Conservation (phyloP, 2,329 filamentous ascomycete species). For the Cladosporium sp. region DNA sequence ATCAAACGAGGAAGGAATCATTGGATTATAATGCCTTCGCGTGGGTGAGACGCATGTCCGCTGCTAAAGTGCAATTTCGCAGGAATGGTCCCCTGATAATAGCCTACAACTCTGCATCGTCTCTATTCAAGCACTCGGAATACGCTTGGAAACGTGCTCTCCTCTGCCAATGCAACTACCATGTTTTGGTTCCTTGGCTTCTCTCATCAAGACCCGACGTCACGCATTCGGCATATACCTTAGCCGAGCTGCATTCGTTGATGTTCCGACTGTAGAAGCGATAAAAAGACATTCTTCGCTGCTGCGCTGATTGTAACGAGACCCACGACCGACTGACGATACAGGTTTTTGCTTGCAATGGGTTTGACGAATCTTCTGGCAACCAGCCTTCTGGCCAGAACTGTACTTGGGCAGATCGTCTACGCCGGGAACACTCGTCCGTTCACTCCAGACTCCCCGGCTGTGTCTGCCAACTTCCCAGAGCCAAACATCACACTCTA, state of each 20-base stretch:
- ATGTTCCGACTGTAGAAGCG: not conserved
- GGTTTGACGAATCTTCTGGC: not conserved
- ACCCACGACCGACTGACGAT: not conserved
- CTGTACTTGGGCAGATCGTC: not conserved
- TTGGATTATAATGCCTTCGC: not conserved
- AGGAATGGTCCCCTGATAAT: not conserved
- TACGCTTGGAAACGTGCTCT: not conserved
- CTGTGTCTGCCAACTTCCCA: slow-evolving; percentile 39
- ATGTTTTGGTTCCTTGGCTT: slow-evolving; percentile 4
- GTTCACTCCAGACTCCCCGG: not conserved
- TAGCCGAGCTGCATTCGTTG: not conserved
- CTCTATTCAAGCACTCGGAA: not conserved
- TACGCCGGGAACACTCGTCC: slow-evolving; percentile 12
- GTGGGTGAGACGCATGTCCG: not conserved
- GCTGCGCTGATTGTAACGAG: not conserved
- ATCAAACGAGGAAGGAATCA: not conserved
- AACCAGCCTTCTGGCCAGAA: not conserved
- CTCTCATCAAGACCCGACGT: not conserved
- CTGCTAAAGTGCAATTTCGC: not conserved
- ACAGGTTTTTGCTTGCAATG: not conserved
- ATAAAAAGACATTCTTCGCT: not conserved
- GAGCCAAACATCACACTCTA: slow-evolving; percentile 36
- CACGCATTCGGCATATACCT: not conserved
- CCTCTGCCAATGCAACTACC: not conserved
- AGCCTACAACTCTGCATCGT: not conserved